Base-by-base conservation (phyloP, 2,329 filamentous ascomycete genomes). In the Shiraia sp. region DNA sequence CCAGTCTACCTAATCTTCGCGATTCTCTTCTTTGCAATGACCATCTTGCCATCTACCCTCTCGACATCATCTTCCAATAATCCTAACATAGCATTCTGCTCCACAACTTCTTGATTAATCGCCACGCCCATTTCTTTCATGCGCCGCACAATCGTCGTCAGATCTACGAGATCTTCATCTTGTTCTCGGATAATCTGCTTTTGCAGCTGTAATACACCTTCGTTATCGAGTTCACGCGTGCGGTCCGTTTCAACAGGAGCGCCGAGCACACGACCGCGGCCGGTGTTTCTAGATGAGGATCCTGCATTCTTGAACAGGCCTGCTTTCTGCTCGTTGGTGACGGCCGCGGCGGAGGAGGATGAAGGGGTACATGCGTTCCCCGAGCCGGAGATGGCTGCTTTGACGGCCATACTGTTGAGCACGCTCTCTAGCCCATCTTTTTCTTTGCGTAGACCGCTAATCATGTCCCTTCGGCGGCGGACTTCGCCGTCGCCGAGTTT, bases 121-220 rank as follows among this genome's bases (percentile, higher is more conserved):
- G 83, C 79, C 32, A 88, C 73, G 0, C 88, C 88, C 80, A 92
- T 88, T 69, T 90, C 85, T 61, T 81, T 85, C 73, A 92, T 86
- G 44, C 86, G 74, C 33, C 83, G 74, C 32, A 92, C 84, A 33
- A 89, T 84, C 51, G 81, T 82, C 2, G 80, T 78, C 40, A 93
- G 71, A 54, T 82, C 76, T 13, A 86, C 79, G 2, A 93, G 79
- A 55, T 88, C 85, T 55, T 84, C 67, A 53, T 93, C 88, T 61
- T 95, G 88, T 51, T 87, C 82, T 38, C 77, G 63, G 76, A 92
- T 88, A 66, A 88, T 81, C 59, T 87, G 79, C 55, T 82, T 77
- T 68, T 93, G 88, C 47, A 93, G 69, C 65, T 87, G 80, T 47
- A 91, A 57, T 13, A 93, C 83, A 0, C 87, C 88, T 4, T 77